Base-by-base conservation (phyloP, 148 eudicot species). In the Euryodendron excelsum region DNA sequence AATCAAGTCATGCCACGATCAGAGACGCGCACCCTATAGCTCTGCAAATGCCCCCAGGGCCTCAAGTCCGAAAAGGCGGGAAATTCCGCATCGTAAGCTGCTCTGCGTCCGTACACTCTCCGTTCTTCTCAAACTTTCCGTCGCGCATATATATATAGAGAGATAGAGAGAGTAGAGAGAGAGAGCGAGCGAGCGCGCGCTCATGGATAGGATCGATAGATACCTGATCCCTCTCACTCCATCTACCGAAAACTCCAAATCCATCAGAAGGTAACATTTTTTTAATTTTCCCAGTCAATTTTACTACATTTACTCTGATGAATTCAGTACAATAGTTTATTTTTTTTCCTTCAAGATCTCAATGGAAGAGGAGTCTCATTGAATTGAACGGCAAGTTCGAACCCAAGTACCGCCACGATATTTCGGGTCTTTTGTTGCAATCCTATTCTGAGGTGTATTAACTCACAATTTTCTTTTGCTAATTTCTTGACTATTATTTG, bases 381-480 rank as follows among this genome's bases (percentile, higher is more conserved):
- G 92, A 94, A 79, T 66, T 94, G 80, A 84, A 85, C 55, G 97
- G 98, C 3, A 90, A 88, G 15, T 82, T 87, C 18, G 84, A 83
- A 34, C 83, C 91, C 9, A 82, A 85, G 44, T 91, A 92, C 64
- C 91, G 90, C 7, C 91, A 84, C 62, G 80, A 87, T 31, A 25
- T 89, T 67, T 90, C 69, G 23, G 75, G 79, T 34, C 83, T 91
- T 50, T 71, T 92, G n/a, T 79, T 91, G 82, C 89, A 90, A 71
- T 94, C 97, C 10, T 94, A 86, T 77, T 83, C 88, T 7, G 82
- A 92, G 95, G 98, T 91, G 8, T 62, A 2, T 27, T 36, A 18
- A 14, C 36, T 7, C 21, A 3, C n/a, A 20, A 45, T 64, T 47
- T 20, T 2, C 60, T 13, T 34, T 3, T 65, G 5, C 58, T 7